These are phyloP conservation scores for Pascua sp. DNA, from an alignment of 1,284 basidiomycete genomes.

Conservation along the genomic window DNA sequence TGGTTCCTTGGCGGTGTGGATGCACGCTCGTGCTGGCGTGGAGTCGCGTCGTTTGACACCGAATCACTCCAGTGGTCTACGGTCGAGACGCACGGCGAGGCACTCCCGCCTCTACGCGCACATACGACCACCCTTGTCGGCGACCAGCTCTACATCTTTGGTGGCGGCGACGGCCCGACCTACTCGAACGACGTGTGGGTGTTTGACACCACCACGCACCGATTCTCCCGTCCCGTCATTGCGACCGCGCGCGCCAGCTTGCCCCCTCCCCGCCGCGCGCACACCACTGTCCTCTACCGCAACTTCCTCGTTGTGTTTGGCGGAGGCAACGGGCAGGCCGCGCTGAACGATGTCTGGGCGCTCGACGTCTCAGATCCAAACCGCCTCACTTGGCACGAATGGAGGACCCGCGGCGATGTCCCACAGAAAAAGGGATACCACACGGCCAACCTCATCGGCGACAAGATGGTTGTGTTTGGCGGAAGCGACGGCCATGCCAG, in stretches of 20 bases:
- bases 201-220: constrained; percentile 70
- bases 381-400: constrained; percentile 55
- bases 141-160: constrained; percentile 70
- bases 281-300: constrained; percentile 73
- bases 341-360: constrained; percentile 85
- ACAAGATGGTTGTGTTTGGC: constrained; percentile 56
- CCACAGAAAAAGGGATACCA: constrained; percentile 76
- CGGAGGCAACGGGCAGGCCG: constrained; percentile 82
- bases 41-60: constrained; percentile 81
- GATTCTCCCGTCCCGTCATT: constrained; percentile 57
- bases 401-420: constrained; percentile 43
- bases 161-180: constrained; percentile 73
- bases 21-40: constrained; percentile 65
- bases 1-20: constrained; percentile 91
- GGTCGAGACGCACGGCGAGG: constrained; percentile 67
- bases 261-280: constrained; percentile 73
- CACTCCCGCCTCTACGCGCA: constrained; percentile 76
- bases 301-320: constrained; percentile 82
- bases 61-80: constrained; percentile 88
- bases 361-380: constrained; percentile 58
- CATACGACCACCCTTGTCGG: constrained; percentile 85
- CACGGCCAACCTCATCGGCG: constrained; percentile 78
- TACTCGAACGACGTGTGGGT: constrained; percentile 65
- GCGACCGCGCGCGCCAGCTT: constrained; percentile 37
- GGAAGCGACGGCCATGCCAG: constrained; percentile 56